Evolutionary conservation across 441 rosid genomes (phyloP).

Genomic region (Eruca vesicaria): DNA sequence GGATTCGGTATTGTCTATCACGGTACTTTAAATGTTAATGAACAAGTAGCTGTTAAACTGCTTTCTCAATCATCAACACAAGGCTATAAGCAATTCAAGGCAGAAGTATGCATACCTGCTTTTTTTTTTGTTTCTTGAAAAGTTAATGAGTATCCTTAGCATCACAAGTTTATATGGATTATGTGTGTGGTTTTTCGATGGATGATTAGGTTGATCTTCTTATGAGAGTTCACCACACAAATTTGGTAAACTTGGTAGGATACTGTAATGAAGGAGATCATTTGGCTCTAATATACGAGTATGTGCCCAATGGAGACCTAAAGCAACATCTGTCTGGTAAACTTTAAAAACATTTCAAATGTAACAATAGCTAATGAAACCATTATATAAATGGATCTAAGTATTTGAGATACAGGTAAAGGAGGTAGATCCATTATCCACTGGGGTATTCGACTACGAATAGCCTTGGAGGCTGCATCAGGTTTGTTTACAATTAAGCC

Average conservation of each 20-base stretch:
- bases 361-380: too few relatives aligned
- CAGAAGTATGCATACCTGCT: background rate
- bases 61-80: slow-evolving; percentile 24
- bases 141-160: background rate
- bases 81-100: slow-evolving; percentile 22
- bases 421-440: background rate
- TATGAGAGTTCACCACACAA: slow-evolving; percentile 35
- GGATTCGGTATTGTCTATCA: slow-evolving; percentile 27
- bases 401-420: slow-evolving; percentile 19
- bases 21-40: slow-evolving; percentile 1
- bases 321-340: background rate
- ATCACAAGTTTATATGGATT: background rate
- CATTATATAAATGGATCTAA: background rate
- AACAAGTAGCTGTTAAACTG: slow-evolving; percentile 20
- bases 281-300: slow-evolving; percentile 38
- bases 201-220: slow-evolving; percentile 34
- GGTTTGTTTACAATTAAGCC: slow-evolving; percentile 16
- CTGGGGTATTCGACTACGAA: slow-evolving; percentile 5
- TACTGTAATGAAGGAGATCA: slow-evolving; percentile 32
- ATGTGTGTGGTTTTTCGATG: background rate
- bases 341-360: too few relatives aligned
- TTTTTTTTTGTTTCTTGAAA: background rate
- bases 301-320: slow-evolving; percentile 13
- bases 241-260: slow-evolving; percentile 36
- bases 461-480: slow-evolving; percentile 36